A percentile compares a stretch with the other conserved stretches of the same genome.
Conservation (phyloP, 2,329 filamentous ascomycete species). For the Penicillium psychrosexuale region DNA sequence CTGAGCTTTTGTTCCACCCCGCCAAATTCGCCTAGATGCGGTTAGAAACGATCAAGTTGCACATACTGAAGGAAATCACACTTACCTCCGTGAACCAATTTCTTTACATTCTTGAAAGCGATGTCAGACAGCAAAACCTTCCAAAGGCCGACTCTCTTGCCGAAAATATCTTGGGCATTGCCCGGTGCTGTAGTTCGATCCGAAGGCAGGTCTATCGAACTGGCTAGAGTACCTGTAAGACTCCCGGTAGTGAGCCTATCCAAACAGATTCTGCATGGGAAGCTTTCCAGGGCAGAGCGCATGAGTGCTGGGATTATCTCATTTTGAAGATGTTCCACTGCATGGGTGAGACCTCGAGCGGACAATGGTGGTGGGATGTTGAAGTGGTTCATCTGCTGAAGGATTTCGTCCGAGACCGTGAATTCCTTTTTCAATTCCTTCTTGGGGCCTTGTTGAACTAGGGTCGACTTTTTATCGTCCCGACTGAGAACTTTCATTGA, state of each 20-base stretch:
- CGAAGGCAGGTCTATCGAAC: background rate
- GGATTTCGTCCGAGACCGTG: background rate
- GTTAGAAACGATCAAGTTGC: background rate
- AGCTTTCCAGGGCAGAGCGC: slow-evolving; percentile 8
- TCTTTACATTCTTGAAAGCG: slow-evolving; percentile 13
- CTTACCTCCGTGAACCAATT: background rate
- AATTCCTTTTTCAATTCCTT: background rate
- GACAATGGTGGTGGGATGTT: background rate
- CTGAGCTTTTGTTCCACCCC: slow-evolving; percentile 15
- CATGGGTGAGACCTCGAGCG: background rate
- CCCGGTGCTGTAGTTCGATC: background rate
- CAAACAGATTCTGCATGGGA: slow-evolving; percentile 21
- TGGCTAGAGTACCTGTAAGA: background rate
- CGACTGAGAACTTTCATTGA: slow-evolving; percentile 4
- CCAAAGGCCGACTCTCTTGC: slow-evolving; percentile 17
- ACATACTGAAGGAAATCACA: background rate
- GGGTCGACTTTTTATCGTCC: slow-evolving; percentile 10
- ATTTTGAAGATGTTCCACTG: slow-evolving; percentile 1
- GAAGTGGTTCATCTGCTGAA: slow-evolving; percentile 1
- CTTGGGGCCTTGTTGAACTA: background rate
- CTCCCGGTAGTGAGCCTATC: slow-evolving; percentile 4
- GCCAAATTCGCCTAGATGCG: background rate
- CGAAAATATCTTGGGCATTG: slow-evolving; percentile 14
- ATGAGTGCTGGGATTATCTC: slow-evolving; percentile 9
- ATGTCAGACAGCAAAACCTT: slow-evolving; percentile 18